Evolutionary conservation across 805 yeast genomes (phyloP).

Genomic region (Myxozyma nipponensis): DNA sequence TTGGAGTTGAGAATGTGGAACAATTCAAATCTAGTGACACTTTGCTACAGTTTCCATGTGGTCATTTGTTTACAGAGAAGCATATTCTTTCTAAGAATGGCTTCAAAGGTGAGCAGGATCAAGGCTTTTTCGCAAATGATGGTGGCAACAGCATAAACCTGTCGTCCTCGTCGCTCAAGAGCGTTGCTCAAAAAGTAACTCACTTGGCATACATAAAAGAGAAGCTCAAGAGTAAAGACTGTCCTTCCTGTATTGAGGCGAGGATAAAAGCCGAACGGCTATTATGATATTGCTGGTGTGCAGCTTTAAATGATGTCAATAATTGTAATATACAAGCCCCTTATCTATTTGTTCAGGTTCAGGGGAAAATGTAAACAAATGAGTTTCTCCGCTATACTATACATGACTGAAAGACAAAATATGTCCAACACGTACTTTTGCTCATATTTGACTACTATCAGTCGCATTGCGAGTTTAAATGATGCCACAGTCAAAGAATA

Average conservation of each 20-base stretch:
- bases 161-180: constrained; percentile 1
- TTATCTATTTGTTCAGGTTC: too few relatives aligned
- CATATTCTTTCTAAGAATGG: constrained; percentile 6
- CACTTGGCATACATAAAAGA: constrained; percentile 24
- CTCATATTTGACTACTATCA: too few relatives aligned
- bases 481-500: too few relatives aligned
- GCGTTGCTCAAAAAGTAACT: constrained; percentile 24
- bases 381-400: too few relatives aligned
- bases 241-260: constrained; percentile 17
- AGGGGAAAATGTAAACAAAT: too few relatives aligned
- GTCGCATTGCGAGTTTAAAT: too few relatives aligned
- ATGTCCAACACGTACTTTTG: too few relatives aligned
- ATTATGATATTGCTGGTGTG: background rate
- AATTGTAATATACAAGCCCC: too few relatives aligned
- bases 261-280: background rate
- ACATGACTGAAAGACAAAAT: too few relatives aligned
- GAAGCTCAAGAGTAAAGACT: constrained; percentile 11
- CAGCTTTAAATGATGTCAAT: background rate
- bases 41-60: constrained; percentile 18
- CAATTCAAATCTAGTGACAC: constrained; percentile 15
- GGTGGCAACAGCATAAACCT: background rate
- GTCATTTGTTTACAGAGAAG: constrained; percentile 20
- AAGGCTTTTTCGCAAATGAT: constrained; percentile 13
- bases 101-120: constrained; percentile 1
- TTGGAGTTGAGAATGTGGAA: constrained; percentile 11